Evolutionary conservation across 345 rosid species (phyloP), one percentile per base, ranked within the genome.

Genomic region (Eucalyptus erythrocorys): DNA sequence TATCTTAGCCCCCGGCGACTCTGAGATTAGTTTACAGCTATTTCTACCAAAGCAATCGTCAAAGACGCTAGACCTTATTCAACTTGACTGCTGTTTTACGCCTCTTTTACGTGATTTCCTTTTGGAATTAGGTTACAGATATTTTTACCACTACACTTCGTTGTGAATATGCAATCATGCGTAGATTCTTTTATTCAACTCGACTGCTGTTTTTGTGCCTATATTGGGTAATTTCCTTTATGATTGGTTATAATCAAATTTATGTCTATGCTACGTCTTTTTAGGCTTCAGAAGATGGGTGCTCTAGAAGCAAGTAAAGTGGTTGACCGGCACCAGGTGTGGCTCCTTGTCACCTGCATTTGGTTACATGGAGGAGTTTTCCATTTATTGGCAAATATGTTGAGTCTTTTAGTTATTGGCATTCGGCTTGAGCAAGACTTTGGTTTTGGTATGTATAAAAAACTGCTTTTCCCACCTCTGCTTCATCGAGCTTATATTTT

Each of bases 331-430:
- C 92, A 96, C 90, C 94, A 95, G 87, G 98, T 96, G 86, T 97
- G 99, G 99, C 97, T 97, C 85, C 94, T 97, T 50, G 88, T 96
- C 89, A 92, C 96, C 89, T 96, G 99, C 92, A 96, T 94, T 48
- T 97, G 99, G 99, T 89, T 97, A 91, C 99, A 97, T 76, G 99
- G 92, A 82, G 99, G 99, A 84, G 94, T 96, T 93, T 94, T 96
- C 88, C 99, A 97, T 89, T 71, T 97, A 43, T 85, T 96, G 64
- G 98, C 97, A 11, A 97, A 97, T 87, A 97, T 97, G 99, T 90
- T 96, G 93, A 91, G 97, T 93, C 98, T 97, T 89, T 89, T 95
- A 81, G 91, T 96, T 87, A 96, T 97, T 22, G 99, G 99, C 61
- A 92, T 96, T 79, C 96, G 98, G 92, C 96, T 97, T 89, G 99